Percentiles rank a stretch among this genome's conserved stretches.
These are phyloP conservation scores for Rhinocladiella mackenziei DNA, from an alignment of 2,329 filamentous ascomycete genomes.

Conservation along the genomic window DNA sequence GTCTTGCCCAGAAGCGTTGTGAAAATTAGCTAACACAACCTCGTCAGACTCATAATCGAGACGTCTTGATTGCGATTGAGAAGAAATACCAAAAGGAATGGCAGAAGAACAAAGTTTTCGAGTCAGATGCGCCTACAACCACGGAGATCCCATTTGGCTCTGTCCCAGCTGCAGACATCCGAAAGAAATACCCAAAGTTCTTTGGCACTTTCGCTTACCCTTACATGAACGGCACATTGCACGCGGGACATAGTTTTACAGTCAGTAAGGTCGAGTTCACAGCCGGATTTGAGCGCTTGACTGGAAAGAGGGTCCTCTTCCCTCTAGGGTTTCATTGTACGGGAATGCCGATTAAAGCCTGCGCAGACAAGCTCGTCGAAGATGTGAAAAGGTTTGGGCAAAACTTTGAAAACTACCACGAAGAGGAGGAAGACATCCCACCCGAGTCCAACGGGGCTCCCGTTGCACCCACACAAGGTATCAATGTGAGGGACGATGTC, in stretches of 20 bases:
- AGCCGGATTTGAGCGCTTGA: slow-evolving; percentile 80
- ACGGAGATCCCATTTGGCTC: slow-evolving; percentile 72
- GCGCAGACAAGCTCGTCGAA: slow-evolving; percentile 86
- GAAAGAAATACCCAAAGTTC: slow-evolving; percentile 82
- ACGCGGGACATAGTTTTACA: slow-evolving; percentile 90
- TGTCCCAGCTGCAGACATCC: slow-evolving; percentile 69
- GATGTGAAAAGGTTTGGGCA: slow-evolving; percentile 86
- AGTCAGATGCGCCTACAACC: slow-evolving; percentile 76
- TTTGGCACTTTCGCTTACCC: slow-evolving; percentile 75
- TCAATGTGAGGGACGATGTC: slow-evolving; percentile 67
- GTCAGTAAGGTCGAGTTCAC: slow-evolving; percentile 91
- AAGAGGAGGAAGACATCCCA: slow-evolving; percentile 54
- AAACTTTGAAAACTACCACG: slow-evolving; percentile 74
- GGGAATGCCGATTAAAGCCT: slow-evolving; percentile 97
- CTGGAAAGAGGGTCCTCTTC: slow-evolving; percentile 80
- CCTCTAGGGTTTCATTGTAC: slow-evolving; percentile 95
- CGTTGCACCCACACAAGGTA: slow-evolving; percentile 58
- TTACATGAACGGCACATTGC: slow-evolving; percentile 83
- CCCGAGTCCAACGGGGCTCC: slow-evolving; percentile 46
- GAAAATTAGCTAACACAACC: slow-evolving; percentile 5
- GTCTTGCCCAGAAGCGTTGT: slow-evolving; percentile 18
- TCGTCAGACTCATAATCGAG: slow-evolving; percentile 74
- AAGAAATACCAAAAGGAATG: slow-evolving; percentile 90
- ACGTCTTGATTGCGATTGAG: slow-evolving; percentile 74
- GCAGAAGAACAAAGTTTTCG: slow-evolving; percentile 73